Conservation (phyloP, 495 filamentous ascomycete genomes). For the Tuber aestivum region DNA sequence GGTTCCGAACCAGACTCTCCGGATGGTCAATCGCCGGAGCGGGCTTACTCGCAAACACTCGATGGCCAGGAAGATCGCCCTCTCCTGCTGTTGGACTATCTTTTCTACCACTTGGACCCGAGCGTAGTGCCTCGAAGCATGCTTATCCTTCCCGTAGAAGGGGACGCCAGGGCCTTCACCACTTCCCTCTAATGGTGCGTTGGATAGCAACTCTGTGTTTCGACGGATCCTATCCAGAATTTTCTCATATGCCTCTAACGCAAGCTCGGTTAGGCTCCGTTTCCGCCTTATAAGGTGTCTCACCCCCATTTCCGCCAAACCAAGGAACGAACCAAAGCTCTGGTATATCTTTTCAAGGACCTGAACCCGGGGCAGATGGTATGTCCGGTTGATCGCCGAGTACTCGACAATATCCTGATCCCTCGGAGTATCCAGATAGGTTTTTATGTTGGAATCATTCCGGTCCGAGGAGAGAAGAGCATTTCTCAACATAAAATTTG, state of each 20-base stretch:
- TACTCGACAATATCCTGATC: background rate
- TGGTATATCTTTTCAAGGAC: conserved; percentile 8
- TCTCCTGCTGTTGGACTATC: background rate
- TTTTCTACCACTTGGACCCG: background rate
- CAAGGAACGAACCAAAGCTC: background rate
- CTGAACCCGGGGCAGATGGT: background rate
- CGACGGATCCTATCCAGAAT: background rate
- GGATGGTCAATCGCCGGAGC: background rate
- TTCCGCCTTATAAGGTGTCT: background rate
- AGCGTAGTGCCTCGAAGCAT: background rate
- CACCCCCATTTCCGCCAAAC: background rate
- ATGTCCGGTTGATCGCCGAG: background rate
- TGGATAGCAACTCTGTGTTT: background rate
- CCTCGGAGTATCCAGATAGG: background rate
- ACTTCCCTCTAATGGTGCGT: background rate
- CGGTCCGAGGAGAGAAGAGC: background rate
- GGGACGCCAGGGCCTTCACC: background rate
- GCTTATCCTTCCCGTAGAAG: background rate
- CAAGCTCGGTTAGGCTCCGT: background rate
- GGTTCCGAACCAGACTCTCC: background rate
- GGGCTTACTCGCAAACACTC: background rate
- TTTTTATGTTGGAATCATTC: conserved; percentile 5
- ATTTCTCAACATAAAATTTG: background rate
- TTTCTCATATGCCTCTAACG: background rate
- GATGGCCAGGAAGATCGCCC: background rate